A percentile compares a stretch with the other conserved stretches of the same genome.
Conservation (phyloP, 139 green algal species). For the Picochlorum sp. region DNA sequence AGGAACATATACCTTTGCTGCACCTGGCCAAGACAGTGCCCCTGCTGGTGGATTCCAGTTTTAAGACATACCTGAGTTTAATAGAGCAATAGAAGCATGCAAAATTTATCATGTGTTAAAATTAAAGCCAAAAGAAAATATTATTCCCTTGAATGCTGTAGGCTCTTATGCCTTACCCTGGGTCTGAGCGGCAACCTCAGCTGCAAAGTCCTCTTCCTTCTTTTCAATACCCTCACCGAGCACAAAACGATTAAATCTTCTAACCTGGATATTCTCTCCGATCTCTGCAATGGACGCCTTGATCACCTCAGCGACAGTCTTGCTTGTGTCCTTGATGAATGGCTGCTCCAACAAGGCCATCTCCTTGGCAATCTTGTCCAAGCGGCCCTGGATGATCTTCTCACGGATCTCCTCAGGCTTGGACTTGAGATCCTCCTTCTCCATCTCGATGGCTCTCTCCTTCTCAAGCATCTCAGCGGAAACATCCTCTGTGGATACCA, state of each 20-base stretch:
- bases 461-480: conserved; percentile 58
- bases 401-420: conserved; percentile 90
- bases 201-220: conserved; percentile 82
- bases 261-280: conserved; percentile 87
- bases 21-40: not conserved
- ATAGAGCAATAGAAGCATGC: not conserved
- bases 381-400: conserved; percentile 95
- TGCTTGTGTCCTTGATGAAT: conserved; percentile 88
- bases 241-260: conserved; percentile 80
- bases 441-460: conserved; percentile 90
- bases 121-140: no score
- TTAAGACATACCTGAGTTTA: not conserved
- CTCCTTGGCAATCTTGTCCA: conserved; percentile 84
- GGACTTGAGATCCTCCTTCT: conserved; percentile 85
- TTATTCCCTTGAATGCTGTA: not conserved
- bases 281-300: conserved; percentile 80
- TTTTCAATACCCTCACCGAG: conserved; percentile 97
- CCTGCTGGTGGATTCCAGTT: conserved; percentile 1
- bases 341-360: conserved; percentile 76
- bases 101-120: conserved; percentile 3
- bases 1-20: conserved; percentile 46
- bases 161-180: conserved; percentile 27
- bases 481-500: conserved; percentile 70
- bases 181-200: conserved; percentile 85
- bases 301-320: conserved; percentile 85